A percentile compares a stretch with the other conserved stretches of the same genome.
Conservation (phyloP, 768 basidiomycete species). For the Lentinula lateritia region DNA sequence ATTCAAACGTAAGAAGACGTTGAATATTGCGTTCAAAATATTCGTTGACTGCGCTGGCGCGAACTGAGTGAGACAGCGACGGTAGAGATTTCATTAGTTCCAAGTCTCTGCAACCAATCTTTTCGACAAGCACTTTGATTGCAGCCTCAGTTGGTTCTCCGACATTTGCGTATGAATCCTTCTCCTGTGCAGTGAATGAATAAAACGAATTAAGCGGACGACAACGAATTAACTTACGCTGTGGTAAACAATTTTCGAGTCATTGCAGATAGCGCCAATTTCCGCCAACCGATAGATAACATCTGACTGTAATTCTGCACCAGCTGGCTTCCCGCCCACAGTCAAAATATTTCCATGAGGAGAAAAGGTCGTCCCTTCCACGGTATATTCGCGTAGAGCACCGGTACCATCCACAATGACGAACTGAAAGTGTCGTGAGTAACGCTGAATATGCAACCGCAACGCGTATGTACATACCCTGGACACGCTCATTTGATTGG, state of each 20-base stretch:
- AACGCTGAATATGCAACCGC: background rate
- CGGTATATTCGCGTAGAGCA: slow-evolving; percentile 60
- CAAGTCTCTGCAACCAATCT: slow-evolving; percentile 72
- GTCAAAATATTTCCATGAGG: slow-evolving; percentile 72
- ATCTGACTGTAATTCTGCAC: slow-evolving; percentile 56
- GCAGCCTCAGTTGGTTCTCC: slow-evolving; percentile 99
- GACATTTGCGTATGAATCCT: slow-evolving; percentile 70
- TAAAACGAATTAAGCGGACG: background rate
- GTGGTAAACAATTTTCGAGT: slow-evolving; percentile 85
- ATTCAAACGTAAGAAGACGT: slow-evolving; percentile 92
- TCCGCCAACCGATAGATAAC: slow-evolving; percentile 83
- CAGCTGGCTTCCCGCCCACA: slow-evolving; percentile 55
- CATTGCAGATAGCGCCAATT: slow-evolving; percentile 92
- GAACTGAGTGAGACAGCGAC: slow-evolving; percentile 47
- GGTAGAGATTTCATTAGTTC: slow-evolving; percentile 53
- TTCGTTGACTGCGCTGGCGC: slow-evolving; percentile 83
- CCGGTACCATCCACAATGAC: slow-evolving; percentile 51
- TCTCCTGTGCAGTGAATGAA: slow-evolving; percentile 50
- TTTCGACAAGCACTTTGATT: slow-evolving; percentile 91
- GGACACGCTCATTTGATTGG: slow-evolving; percentile 96
- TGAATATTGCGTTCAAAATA: slow-evolving; percentile 70
- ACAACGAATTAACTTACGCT: slow-evolving; percentile 36
- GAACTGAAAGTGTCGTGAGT: slow-evolving; percentile 46
- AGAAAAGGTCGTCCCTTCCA: slow-evolving; percentile 92
- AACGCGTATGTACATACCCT: slow-evolving; percentile 37